Percentiles rank a stretch among this genome's conserved stretches.
phyloP scores from a whole-genome alignment of 495 filamentous ascomycete species.

The Penicillium paxilli region DNA sequence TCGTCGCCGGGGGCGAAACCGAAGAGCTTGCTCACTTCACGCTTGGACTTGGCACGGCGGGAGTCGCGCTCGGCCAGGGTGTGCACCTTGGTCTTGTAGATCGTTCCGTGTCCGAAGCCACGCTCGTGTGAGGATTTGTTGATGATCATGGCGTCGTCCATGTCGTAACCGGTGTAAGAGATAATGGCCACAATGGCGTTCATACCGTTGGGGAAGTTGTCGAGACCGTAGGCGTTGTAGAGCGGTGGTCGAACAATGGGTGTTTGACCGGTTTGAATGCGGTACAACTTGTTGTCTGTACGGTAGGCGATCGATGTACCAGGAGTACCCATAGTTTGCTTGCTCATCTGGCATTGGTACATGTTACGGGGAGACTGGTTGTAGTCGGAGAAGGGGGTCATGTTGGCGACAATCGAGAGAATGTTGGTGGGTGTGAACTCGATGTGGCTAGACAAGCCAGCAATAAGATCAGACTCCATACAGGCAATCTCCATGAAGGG shows the following conservation, averaged over 20 bases:
- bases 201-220: constrained; percentile 98
- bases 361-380: constrained; percentile 99
- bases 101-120: constrained; percentile 93
- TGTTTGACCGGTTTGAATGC: constrained; percentile 92
- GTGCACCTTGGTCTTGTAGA: constrained; percentile 95
- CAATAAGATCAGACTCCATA: constrained; percentile 76
- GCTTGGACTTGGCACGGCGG: constrained; percentile 52
- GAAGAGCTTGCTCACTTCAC: constrained; percentile 70
- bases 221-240: constrained; percentile 93
- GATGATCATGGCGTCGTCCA: constrained; percentile 99
- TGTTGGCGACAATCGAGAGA: constrained; percentile 95
- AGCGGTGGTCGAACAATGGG: constrained; percentile 89
- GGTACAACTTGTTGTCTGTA: constrained; percentile 96
- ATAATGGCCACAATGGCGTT: constrained; percentile 98
- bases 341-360: constrained; percentile 99
- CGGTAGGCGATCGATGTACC: constrained; percentile 82
- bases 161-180: constrained; percentile 98
- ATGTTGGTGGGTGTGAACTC: constrained; percentile 96
- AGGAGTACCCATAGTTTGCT: constrained; percentile 98
- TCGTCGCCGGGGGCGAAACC: constrained; percentile 76
- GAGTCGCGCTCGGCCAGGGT: constrained; percentile 72
- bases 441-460: constrained; percentile 86
- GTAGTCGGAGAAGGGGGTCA: constrained; percentile 98
- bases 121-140: constrained; percentile 97
- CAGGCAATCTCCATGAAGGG: constrained; percentile 98